A percentile compares a stretch with the other conserved stretches of the same genome.
Evolutionary conservation across 2,329 filamentous ascomycete species (phyloP).

Genomic region (Aureobasidium sp.): DNA sequence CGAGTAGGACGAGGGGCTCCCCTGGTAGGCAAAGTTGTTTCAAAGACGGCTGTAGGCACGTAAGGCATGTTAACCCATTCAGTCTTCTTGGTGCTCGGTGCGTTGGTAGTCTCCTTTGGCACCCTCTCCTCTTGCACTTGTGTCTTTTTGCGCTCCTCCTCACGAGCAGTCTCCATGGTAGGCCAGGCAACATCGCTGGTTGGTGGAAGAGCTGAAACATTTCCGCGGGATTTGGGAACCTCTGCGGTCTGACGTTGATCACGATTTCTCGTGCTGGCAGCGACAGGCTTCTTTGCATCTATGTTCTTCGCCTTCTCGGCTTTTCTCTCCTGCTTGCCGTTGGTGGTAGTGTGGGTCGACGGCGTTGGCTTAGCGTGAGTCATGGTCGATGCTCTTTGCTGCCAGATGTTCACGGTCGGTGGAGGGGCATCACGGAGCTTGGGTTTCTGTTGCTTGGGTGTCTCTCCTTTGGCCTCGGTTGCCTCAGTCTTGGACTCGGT

Average conservation of each 20-base stretch:
- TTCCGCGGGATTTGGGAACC: neutral
- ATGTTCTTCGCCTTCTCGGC: slow-evolving; percentile 15
- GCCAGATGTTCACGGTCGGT: slow-evolving; percentile 83
- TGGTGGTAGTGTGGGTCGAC: slow-evolving; percentile 10
- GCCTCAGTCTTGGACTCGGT: slow-evolving; percentile 57
- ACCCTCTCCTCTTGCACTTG: slow-evolving; percentile 61
- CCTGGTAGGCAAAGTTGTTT: slow-evolving; percentile 61
- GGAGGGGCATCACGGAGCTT: slow-evolving; percentile 73
- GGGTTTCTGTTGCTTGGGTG: slow-evolving; percentile 44
- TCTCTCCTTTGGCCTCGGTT: slow-evolving; percentile 29
- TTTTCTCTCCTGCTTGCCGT: slow-evolving; percentile 27
- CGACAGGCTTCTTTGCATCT: slow-evolving; percentile 21
- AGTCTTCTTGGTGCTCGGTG: slow-evolving; percentile 57
- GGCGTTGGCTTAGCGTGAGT: slow-evolving; percentile 44
- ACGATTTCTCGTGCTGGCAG: slow-evolving; percentile 6
- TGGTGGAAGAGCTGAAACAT: slow-evolving; percentile 45
- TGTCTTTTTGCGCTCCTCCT: slow-evolving; percentile 68
- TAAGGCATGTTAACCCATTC: slow-evolving; percentile 82
- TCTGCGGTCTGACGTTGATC: slow-evolving; percentile 8
- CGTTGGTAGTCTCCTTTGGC: slow-evolving; percentile 52
- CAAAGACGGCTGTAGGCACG: slow-evolving; percentile 77
- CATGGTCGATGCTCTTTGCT: slow-evolving; percentile 63
- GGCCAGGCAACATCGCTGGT: slow-evolving; percentile 81
- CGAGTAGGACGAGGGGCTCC: slow-evolving; percentile 36
- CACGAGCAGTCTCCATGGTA: slow-evolving; percentile 72